phyloP scores from a whole-genome alignment of 306 rosid species.

The Medicago truncatula region DNA sequence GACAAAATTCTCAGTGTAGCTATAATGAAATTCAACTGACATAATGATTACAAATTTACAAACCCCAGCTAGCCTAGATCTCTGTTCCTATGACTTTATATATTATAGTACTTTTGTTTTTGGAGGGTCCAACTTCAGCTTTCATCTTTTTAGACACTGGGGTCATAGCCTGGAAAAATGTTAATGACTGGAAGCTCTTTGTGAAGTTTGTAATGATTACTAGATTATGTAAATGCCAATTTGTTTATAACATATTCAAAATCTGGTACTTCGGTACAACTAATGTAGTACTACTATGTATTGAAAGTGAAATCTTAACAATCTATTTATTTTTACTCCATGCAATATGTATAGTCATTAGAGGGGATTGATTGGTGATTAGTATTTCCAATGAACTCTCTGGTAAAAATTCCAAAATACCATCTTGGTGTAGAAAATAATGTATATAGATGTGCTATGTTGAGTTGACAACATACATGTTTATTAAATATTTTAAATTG shows the following conservation, averaged over 20 bases:
- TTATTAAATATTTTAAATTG: too few relatives aligned
- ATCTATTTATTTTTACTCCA: too few relatives aligned
- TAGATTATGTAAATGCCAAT: background rate
- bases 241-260: background rate
- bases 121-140: conserved; percentile 11
- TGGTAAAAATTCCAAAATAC: too few relatives aligned
- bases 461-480: too few relatives aligned
- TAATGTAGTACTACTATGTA: background rate
- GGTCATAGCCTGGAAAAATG: background rate
- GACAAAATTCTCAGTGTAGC: conserved; percentile 23
- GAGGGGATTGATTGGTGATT: too few relatives aligned
- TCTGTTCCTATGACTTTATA: conserved; percentile 38
- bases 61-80: conserved; percentile 37
- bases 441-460: too few relatives aligned
- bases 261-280: background rate
- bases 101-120: background rate
- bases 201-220: conserved; percentile 8
- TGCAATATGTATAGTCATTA: too few relatives aligned
- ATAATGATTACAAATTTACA: conserved; percentile 41
- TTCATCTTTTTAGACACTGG: background rate
- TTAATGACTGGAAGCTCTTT: background rate
- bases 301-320: background rate
- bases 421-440: too few relatives aligned
- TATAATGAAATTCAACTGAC: conserved; percentile 32
- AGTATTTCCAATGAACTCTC: too few relatives aligned